phyloP scores from a whole-genome alignment of 75 land plant species.

The Gnetum montanum region DNA sequence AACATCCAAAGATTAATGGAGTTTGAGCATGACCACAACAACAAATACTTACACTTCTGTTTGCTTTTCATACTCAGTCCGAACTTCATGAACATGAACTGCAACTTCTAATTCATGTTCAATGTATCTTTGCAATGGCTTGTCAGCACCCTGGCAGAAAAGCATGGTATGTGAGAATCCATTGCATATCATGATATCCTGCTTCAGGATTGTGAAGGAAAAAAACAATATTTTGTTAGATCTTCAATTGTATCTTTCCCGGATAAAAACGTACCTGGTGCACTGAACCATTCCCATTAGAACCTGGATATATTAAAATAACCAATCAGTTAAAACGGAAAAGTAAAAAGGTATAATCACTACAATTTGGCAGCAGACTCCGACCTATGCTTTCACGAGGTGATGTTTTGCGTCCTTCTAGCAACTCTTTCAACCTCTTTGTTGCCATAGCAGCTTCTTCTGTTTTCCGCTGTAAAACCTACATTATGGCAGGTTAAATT shows the following conservation, averaged over 20 bases:
- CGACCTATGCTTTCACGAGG: slow-evolving; percentile 43
- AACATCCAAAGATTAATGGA: no score
- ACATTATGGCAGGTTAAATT: background rate
- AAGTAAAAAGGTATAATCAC: background rate
- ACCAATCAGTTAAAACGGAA: background rate
- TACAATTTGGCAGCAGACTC: background rate
- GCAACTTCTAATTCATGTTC: slow-evolving; percentile 95
- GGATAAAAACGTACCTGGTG: slow-evolving; percentile 34
- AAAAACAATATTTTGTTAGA: no score
- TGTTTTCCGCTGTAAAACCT: slow-evolving; percentile 98
- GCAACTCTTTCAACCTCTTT: slow-evolving; percentile 83
- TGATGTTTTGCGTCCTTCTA: slow-evolving; percentile 80
- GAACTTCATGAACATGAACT: slow-evolving; percentile 96
- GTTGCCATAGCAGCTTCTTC: slow-evolving; percentile 99
- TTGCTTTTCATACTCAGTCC: slow-evolving; percentile 88
- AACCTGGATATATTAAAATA: slow-evolving; percentile 16
- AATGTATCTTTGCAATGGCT: slow-evolving; percentile 73
- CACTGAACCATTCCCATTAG: slow-evolving; percentile 35
- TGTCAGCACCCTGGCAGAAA: slow-evolving; percentile 81
- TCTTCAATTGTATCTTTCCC: no score
- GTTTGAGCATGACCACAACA: background rate
- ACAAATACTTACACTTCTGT: slow-evolving; percentile 69
- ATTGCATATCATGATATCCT: background rate
- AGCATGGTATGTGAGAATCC: background rate
- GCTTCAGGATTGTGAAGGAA: no score